phyloP scores from a whole-genome alignment of 768 basidiomycete genomes.

The Xerocomus brunneocitrinus region DNA sequence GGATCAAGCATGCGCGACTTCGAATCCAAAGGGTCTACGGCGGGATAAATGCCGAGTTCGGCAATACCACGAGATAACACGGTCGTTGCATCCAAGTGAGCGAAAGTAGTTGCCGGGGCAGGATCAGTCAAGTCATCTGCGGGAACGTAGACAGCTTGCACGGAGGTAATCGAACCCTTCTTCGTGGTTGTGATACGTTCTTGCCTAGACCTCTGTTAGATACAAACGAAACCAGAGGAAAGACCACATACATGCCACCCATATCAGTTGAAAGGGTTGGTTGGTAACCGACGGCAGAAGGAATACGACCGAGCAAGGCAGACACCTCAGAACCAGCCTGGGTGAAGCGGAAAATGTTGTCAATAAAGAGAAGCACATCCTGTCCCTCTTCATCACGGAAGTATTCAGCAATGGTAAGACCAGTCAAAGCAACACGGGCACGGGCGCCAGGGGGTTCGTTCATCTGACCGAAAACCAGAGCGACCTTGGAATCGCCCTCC shows the following conservation, averaged over 20 bases:
- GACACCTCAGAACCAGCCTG: slow-evolving; percentile 99
- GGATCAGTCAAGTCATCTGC: slow-evolving; percentile 99
- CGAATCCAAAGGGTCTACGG: slow-evolving; percentile 98
- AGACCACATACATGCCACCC: slow-evolving; percentile 87
- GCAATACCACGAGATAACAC: slow-evolving; percentile 99
- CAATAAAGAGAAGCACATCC: slow-evolving; percentile 99
- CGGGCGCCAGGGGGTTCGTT: slow-evolving; percentile 99
- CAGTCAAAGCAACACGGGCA: slow-evolving; percentile 99
- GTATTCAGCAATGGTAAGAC: slow-evolving; percentile 99
- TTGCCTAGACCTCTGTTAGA: slow-evolving; percentile 54
- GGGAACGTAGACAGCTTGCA: slow-evolving; percentile 99
- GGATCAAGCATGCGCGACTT: slow-evolving; percentile 99
- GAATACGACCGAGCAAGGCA: slow-evolving; percentile 99
- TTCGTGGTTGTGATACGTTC: slow-evolving; percentile 99
- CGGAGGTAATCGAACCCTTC: slow-evolving; percentile 99
- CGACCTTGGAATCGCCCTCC: slow-evolving; percentile 99
- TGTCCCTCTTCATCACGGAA: slow-evolving; percentile 99
- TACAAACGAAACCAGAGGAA: neutral
- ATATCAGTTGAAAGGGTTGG: slow-evolving; percentile 99
- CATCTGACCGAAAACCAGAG: slow-evolving; percentile 99
- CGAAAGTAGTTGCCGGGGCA: slow-evolving; percentile 98
- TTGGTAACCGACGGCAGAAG: slow-evolving; percentile 99
- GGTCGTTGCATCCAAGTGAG: slow-evolving; percentile 99
- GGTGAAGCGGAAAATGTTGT: slow-evolving; percentile 99
- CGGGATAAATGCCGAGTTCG: slow-evolving; percentile 98